Percentiles rank a stretch among this genome's conserved stretches.
These are phyloP conservation scores for Posidonia oceanica DNA, from an alignment of 116 monocot genomes.

Conservation along the genomic window DNA sequence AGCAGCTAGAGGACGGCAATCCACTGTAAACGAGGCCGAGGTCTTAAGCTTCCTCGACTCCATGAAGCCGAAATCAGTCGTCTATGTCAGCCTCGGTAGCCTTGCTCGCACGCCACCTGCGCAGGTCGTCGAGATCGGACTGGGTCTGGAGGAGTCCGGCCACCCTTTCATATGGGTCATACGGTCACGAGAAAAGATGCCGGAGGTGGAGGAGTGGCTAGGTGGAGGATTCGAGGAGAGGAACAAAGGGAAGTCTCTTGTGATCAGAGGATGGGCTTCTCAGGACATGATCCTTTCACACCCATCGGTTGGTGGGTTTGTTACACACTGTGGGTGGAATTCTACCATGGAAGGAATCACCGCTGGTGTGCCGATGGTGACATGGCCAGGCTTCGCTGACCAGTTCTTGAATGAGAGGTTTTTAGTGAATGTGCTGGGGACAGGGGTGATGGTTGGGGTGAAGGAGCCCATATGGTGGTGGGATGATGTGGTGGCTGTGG, in stretches of 20 bases:
- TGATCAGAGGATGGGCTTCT: conserved; percentile 14
- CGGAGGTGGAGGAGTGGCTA: conserved; percentile 8
- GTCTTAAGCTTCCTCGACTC: conserved; percentile 10
- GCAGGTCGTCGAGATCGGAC: conserved; percentile 1
- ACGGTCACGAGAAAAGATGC: not conserved
- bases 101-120: not conserved
- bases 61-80: conserved; percentile 8
- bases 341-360: conserved; percentile 32
- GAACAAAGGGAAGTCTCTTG: not conserved
- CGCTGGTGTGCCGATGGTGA: conserved; percentile 37
- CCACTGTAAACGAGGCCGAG: not conserved
- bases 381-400: conserved; percentile 22
- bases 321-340: conserved; percentile 63
- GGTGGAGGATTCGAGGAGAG: conserved; percentile 8
- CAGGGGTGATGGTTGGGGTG: conserved; percentile 4
- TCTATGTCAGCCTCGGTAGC: conserved; percentile 14
- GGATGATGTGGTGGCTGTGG: conserved; percentile 1
- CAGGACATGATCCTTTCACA: conserved; percentile 13
- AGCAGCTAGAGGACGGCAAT: not conserved
- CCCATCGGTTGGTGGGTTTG: conserved; percentile 20
- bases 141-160: conserved; percentile 7
- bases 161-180: conserved; percentile 15
- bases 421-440: conserved; percentile 9
- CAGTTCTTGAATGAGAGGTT: conserved; percentile 22
- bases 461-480: conserved; percentile 3